phyloP scores from a whole-genome alignment of 129 eudicot species.

The Tagetes patula region DNA sequence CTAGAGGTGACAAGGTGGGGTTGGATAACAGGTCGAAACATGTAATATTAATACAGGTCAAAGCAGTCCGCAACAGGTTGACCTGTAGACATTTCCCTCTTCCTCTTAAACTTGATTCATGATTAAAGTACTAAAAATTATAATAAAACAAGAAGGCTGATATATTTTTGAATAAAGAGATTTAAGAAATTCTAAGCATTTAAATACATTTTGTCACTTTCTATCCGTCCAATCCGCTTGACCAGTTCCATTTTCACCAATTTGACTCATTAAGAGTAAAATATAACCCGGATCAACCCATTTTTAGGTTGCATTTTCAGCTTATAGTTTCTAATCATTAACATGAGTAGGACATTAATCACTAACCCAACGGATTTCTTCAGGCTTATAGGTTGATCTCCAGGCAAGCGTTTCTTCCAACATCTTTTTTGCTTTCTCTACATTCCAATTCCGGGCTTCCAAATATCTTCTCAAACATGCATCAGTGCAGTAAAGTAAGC shows the following conservation, averaged over 20 bases:
- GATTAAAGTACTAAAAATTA: neutral
- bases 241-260: neutral
- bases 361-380: constrained; percentile 91
- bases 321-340: neutral
- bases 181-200: neutral
- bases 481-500: constrained; percentile 59
- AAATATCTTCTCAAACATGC: constrained; percentile 79
- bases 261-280: neutral
- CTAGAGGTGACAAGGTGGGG: neutral
- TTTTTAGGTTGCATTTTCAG: neutral
- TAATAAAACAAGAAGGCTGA: neutral
- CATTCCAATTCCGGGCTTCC: constrained; percentile 86
- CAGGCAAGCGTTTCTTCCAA: constrained; percentile 76
- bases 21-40: neutral
- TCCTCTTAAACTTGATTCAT: neutral
- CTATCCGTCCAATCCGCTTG: neutral
- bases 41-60: neutral
- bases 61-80: neutral
- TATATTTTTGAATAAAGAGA: neutral
- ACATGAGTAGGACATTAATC: neutral
- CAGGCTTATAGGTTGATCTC: constrained; percentile 82
- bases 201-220: neutral
- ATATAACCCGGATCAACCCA: neutral
- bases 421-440: constrained; percentile 79
- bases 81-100: neutral